Evolutionary conservation across 2,329 filamentous ascomycete genomes (phyloP), one percentile per base, ranked within the genome.

Genomic region (Lachnellula suecica): DNA sequence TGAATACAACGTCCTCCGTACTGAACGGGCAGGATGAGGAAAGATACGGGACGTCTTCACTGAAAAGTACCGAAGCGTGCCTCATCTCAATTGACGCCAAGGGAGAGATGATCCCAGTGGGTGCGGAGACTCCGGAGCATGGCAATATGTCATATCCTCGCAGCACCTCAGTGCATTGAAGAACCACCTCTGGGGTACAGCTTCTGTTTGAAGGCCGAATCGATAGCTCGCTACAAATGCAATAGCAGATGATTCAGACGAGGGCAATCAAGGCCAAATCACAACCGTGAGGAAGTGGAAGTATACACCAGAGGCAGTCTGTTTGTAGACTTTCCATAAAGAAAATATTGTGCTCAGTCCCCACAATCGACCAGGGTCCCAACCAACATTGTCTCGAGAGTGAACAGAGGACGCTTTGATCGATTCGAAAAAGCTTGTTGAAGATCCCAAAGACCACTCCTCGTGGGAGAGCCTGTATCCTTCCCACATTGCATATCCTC

Each of bases 211-310:
- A 64, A 64, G 67, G 61, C 68, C 67, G 24, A 42, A 52, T 56
- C 51, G 68, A 70, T 73, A 77, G 76, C 80, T 83, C 80, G 81
- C 81, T 81, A 72, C 74, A 63, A 53, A 51, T 63, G 60, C 65
- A 54, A 59, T 54, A n/a, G 62, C 65, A 67, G 68, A 71, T 73
- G 79, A 71, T 83, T 81, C 81, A 65, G 81, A 74, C 82, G 78
- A 83, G 81, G 79, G 76, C 72, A 56, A 62, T 63, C 62, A 57
- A 61, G 49, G 55, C 51, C 57, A 49, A 29, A 49, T 53, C 54
- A 63, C 60, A 51, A 59, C 54, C 58, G 9, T 20, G 23, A 57
- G 56, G 58, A 57, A 57, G 56, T 64, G 51, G 59, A 66, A 66
- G 63, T 47, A 56, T 44, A 43, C 44, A 47, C 50, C 60, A 20